Evolutionary conservation across 305 asterid species (phyloP).

Genomic region (Nicotiana rustica): DNA sequence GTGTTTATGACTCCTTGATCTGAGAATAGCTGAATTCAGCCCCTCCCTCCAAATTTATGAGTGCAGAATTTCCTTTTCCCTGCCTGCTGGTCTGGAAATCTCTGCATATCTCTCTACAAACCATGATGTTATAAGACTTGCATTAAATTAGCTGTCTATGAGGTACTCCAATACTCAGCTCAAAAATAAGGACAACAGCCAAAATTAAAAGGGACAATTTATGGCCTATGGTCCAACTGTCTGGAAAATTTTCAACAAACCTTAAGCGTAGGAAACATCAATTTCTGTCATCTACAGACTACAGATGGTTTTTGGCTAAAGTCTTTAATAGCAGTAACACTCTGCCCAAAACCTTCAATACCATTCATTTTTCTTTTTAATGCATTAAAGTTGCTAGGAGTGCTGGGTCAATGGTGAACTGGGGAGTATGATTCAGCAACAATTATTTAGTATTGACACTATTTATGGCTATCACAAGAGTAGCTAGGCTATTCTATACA

Average conservation of each 20-base stretch:
- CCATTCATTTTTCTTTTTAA: background rate
- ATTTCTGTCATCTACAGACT: background rate
- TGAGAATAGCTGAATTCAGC: background rate
- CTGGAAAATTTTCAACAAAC: background rate
- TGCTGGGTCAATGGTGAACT: constrained; percentile 28
- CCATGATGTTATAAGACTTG: background rate
- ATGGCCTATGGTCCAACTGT: constrained; percentile 17
- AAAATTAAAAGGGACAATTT: constrained; percentile 11
- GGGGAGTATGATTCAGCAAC: background rate
- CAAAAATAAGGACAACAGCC: background rate
- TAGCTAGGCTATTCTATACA: background rate
- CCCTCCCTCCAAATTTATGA: background rate
- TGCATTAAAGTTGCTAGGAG: constrained; percentile 19
- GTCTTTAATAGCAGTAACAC: background rate
- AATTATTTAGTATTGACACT: background rate
- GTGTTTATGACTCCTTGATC: background rate
- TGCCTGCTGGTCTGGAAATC: background rate
- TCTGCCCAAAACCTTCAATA: constrained; percentile 24
- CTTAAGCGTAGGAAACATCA: background rate
- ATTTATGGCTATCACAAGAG: background rate
- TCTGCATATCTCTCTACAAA: background rate
- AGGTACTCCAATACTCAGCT: background rate
- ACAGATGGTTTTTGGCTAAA: background rate
- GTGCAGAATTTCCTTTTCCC: background rate
- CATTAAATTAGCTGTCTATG: background rate